Evolutionary conservation across 352 stramenopile genomes (phyloP), one percentile per base, ranked within the genome.

Genomic region (Phytophthora pinifolia): DNA sequence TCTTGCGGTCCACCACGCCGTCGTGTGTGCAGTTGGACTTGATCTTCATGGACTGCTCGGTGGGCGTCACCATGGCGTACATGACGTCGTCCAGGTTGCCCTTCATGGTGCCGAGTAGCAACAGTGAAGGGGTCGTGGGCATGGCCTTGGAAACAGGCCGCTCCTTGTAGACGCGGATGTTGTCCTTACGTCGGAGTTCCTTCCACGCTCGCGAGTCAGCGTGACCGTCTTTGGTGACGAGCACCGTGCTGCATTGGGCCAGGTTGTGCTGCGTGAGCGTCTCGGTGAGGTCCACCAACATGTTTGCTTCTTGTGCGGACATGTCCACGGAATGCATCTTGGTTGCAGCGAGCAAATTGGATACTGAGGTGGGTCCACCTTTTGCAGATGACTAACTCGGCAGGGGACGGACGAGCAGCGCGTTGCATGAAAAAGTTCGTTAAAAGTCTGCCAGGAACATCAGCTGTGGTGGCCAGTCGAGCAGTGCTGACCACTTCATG

Each of bases 1-100:
- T 30, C 36, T 67, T 67, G 38, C 52, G 43, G 58, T 72, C 63
- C 27, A 67, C 36, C 13, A 61, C 53, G 18, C 63, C 65, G 51
- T 85, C 74, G 27, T 71, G 46, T 10, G 65, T 62, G 62, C 72
- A 79, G 30, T 56, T 57, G 13, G 54, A 72, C 14, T 72, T 71
- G 34, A 81, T 43, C 12, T 63, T 60, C 61, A 78, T 67, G 17
- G 57, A 41, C 36, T 67, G 55, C 34, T 63, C 57, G 14, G 64
- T 67, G 13, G 60, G 51, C 38, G 62, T 39, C 13, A 64, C 35
- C 13, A 70, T 59, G 13, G 70, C 74, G 52, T 77, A 60, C 57
- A 71, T 58, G 18, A 64, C 25, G 37, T 71, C 62, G 22, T 71
- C 62, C 9, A 63, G 34, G 4, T 32, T 54, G 10, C 53, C 61